Percentiles rank a stretch among this genome's conserved stretches.
Conservation (phyloP, 192 early-diverging fungal genomes). For the Geranomyces michiganensis region DNA sequence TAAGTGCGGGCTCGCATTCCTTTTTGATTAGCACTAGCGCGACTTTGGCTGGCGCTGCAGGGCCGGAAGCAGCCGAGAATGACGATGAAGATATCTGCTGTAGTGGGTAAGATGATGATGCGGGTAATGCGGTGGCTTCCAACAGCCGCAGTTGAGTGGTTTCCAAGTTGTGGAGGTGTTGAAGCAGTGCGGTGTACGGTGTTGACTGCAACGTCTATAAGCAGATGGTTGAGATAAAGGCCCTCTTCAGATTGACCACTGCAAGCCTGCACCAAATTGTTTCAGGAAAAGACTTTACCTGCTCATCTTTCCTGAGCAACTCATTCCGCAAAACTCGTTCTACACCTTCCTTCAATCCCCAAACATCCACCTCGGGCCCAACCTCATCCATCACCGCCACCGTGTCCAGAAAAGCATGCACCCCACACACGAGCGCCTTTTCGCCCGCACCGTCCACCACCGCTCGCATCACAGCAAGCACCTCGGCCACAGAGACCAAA, state of each 20-base stretch:
- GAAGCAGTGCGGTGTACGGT: not conserved
- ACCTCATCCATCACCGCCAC: slow-evolving; percentile 11
- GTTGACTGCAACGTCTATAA: not conserved
- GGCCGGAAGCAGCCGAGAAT: no score
- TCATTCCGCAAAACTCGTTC: not conserved
- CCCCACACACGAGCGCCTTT: not conserved
- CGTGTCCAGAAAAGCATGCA: slow-evolving; percentile 6
- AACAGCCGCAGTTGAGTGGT: not conserved
- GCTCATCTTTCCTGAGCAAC: not conserved
- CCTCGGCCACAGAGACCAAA: slow-evolving; percentile 6
- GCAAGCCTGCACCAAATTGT: no score
- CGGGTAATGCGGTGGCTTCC: not conserved
- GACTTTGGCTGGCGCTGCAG: slow-evolving; percentile 1
- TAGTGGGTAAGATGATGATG: not conserved
- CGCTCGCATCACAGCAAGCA: slow-evolving; percentile 5
- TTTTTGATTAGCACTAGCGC: slow-evolving; percentile 10
- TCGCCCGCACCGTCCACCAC: slow-evolving; percentile 9
- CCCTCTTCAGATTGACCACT: no score
- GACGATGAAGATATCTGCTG: not conserved
- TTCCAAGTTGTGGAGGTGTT: not conserved
- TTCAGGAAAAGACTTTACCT: not conserved
- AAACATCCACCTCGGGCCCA: slow-evolving; percentile 4
- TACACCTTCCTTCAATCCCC: slow-evolving; percentile 1
- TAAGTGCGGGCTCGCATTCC: slow-evolving; percentile 5
- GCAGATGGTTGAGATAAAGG: no score